Evolutionary conservation across 345 rosid species (phyloP), one percentile per base, ranked within the genome.

Genomic region (Arabis hirsuta): DNA sequence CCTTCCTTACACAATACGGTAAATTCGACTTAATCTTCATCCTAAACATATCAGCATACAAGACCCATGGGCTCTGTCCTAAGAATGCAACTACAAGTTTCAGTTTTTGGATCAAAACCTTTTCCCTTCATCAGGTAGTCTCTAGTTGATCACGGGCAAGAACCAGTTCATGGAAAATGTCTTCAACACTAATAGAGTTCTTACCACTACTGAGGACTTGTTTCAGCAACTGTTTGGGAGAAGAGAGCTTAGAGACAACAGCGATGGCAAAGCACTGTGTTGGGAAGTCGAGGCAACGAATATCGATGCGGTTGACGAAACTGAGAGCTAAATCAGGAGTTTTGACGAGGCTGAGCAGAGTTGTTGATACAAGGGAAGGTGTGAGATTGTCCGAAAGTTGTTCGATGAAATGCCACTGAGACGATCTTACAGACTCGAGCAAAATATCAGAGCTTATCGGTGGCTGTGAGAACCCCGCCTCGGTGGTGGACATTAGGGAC

Each of bases 21-120:
- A 87, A 55, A 57, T 77, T 89, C 2, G 96, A 95, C 68, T 82
- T 85, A 24, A 95, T 86, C 86, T 82, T 81, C 89, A 86, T 78
- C 81, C 87, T 86, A 61, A 82, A 91, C 97, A 95, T 91, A 80
- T 95, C 95, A 13, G 99, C 97, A 62, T 87, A 91, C 74, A 91
- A 69, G 74, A 88, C 84, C 97, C 99, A 88, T 0, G 90, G 93
- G 2, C 76, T 87, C 86, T 7, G 78, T 80, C 58, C 85, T 88
- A 79, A 95, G 65, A 82, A 86, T 77, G 45, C 45, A 64, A 62
- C 90, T 93, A 70, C 94, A 93, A 50, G 94, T 86, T 67, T 90
- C 92, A 32, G 67, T 82, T 77, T 78, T 88, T 0, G 96, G 96
- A 79, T 81, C 55, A 29, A 91, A 44, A 48, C 85, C 89, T 74